A percentile compares a stretch with the other conserved stretches of the same genome.
phyloP scores from a whole-genome alignment of 768 basidiomycete genomes.

The Tulasnella sp. region DNA sequence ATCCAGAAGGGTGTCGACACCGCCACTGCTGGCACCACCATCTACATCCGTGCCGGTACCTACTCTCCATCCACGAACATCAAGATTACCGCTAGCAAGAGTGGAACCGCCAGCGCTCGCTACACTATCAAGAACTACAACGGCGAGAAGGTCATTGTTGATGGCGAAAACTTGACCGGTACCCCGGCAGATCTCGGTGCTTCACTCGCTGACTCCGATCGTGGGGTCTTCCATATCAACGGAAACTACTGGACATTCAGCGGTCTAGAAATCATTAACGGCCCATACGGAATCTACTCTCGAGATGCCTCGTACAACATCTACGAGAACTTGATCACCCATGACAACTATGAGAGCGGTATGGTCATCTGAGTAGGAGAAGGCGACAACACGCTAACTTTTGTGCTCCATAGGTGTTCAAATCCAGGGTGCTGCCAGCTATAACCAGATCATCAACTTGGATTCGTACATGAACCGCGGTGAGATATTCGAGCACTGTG shows the following conservation, averaged over 20 bases:
- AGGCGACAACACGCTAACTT: background rate
- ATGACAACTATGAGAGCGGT: slow-evolving; percentile 12
- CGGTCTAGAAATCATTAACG: slow-evolving; percentile 26
- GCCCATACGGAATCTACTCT: slow-evolving; percentile 22
- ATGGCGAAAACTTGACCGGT: slow-evolving; percentile 18
- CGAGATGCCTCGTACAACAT: slow-evolving; percentile 23
- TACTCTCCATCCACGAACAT: slow-evolving; percentile 23
- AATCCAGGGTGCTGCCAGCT: slow-evolving; percentile 21
- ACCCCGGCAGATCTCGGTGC: slow-evolving; percentile 21
- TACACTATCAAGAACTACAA: slow-evolving; percentile 25
- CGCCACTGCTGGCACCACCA: slow-evolving; percentile 20
- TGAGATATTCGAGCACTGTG: background rate
- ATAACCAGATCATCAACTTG: slow-evolving; percentile 26
- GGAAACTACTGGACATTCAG: slow-evolving; percentile 23
- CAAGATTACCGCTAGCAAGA: slow-evolving; percentile 11
- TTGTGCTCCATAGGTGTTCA: slow-evolving; percentile 15
- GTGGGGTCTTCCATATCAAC: slow-evolving; percentile 23
- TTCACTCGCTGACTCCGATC: slow-evolving; percentile 10
- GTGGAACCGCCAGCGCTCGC: slow-evolving; percentile 13
- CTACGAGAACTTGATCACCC: slow-evolving; percentile 22
- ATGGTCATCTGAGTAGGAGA: background rate
- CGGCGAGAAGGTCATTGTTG: slow-evolving; percentile 25
- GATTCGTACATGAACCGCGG: slow-evolving; percentile 25
- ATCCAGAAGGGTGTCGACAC: slow-evolving; percentile 24
- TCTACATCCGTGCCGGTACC: slow-evolving; percentile 26